Evolutionary conservation across 2,329 filamentous ascomycete genomes (phyloP).

Genomic region (Diaporthe amygdali): DNA sequence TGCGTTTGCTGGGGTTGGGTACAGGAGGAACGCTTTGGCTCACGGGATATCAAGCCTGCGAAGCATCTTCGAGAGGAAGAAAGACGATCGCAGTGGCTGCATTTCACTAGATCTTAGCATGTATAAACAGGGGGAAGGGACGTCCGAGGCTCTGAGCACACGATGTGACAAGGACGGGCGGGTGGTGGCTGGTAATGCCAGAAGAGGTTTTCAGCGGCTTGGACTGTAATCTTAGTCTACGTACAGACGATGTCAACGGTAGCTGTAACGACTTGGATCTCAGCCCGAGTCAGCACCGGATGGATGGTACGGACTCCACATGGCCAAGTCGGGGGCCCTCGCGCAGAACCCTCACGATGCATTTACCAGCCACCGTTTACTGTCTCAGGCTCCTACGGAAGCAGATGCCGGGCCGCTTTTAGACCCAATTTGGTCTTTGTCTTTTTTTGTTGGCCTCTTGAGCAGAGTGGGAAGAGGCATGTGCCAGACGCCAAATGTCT

Average conservation of each 20-base stretch:
- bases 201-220: background rate
- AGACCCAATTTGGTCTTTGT: no score
- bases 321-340: background rate
- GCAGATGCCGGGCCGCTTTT: background rate
- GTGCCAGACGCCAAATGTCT: background rate
- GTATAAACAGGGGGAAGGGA: background rate
- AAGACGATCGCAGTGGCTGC: no score
- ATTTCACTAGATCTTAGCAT: no score
- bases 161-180: background rate
- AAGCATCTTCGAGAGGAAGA: no score
- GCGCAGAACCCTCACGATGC: background rate
- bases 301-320: background rate
- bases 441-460: background rate
- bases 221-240: background rate
- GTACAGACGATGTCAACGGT: background rate
- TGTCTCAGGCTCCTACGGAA: background rate
- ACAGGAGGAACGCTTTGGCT: no score
- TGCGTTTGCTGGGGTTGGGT: no score
- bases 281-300: slow-evolving; percentile 7
- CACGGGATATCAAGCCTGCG: no score
- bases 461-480: background rate
- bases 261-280: background rate
- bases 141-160: background rate
- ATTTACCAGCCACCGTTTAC: slow-evolving; percentile 23
- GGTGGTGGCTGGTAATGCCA: background rate